Base-by-base conservation (phyloP, 208 protist genomes). In the Trypanosoma lewisi region DNA sequence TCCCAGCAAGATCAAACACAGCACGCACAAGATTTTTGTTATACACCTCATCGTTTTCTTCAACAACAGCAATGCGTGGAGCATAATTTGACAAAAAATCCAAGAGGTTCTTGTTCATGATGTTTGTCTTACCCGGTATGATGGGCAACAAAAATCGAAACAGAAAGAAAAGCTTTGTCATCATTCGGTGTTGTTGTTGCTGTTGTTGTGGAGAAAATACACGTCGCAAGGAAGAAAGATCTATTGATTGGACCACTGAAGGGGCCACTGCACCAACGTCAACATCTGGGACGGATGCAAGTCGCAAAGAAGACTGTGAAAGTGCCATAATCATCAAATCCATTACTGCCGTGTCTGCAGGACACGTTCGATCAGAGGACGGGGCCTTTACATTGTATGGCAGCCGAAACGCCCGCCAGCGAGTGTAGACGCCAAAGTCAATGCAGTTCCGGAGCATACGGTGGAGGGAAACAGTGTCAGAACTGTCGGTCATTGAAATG, bases 391-490 rank as follows among this genome's bases (percentile, higher is more conserved):
- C 82, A 67, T 88, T 90, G 64, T 93, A 95, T 25, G 89, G 89
- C 21, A 95, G 75, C 11, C 89, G 82, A 56, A 95, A 93, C 6
- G 89, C 83, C 9, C 89, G 83, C 83, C 85, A 95, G 2, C 89
- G 80, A 1, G 82, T 77, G 76, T 95, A 95, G 28, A 95, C 89
- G n/a, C 82, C 77, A 61, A 90, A 88, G 73, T 95, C 89, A 19
- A 94, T 78, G 39, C 76, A 91, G 31, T 60, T 49, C 17, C 69
- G 73, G 41, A 93, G 36, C 58, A 81, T 54, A 19, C 49, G 57
- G 42, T 72, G 27, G 34, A 65, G 36, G 44, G 3, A 25, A n/a
- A 11, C 4, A n/a, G 48, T 55, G 17, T 62, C 36, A 49, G 9
- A 34, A 17, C 45, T 17, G 9, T 16, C 48, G 23, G 1, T 1